Base-by-base conservation (phyloP, 345 rosid species). In the Lepidium aucheri region DNA sequence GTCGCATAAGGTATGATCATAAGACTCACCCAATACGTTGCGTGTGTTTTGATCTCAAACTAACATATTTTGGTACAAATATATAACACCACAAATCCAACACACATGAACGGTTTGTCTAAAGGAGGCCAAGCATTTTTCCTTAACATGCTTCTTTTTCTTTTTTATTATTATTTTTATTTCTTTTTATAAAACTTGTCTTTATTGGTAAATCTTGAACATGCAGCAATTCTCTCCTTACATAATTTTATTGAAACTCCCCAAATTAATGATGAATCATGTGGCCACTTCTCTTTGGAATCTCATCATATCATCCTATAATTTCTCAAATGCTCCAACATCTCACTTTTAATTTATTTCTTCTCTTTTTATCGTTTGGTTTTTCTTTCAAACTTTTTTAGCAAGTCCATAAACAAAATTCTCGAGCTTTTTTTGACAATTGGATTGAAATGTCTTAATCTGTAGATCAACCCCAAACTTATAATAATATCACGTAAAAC, bases 131-230 rank as follows among this genome's bases (percentile, higher is more conserved):
- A 70, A 70, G 45, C 62, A 70, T 70, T 53, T 28, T 38, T 49
- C 53, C 73, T 50, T 40, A 50, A 69, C 60, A 60, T 69, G 60
- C 44, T 52, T 49, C 58, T 49, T 49, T 35, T 30, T 60, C 44
- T 42, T 32, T 30, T 42, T 52, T 68, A n/a, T n/a, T 28, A 3
- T 36, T 36, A 26, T 30, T 5, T 8, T 0, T 1, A 14, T 32
- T 17, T 15, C 6, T 16, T 11, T 11, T 13, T 36, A 1, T 32
- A 24, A 32, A 17, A 17, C 30, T 13, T 28, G 13, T 46, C 26
- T 36, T 69, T 45, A 50, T 49, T 51, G 69, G 74, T 53, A 70
- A 62, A 52, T 70, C 68, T 60, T 70, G 46, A 70, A 70, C 74
- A 60, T 60, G 61, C 68, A 61, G 68, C 68, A 70, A 70, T 61